Evolutionary conservation across 2,329 filamentous ascomycete genomes (phyloP).

Genomic region (Geosmithia morbida): DNA sequence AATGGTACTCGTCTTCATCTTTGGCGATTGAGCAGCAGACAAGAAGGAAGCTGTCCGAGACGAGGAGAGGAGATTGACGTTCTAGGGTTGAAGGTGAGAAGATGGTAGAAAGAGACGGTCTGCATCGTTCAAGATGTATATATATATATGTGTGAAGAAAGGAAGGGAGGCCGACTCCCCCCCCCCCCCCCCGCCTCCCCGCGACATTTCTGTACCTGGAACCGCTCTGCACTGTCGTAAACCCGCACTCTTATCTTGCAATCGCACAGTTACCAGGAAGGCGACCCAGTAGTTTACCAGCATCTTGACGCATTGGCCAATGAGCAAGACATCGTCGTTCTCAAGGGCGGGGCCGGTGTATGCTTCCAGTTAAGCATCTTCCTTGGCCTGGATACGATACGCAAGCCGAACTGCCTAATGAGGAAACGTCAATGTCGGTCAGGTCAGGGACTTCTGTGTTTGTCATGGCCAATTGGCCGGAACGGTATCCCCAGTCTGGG

Average conservation of each 20-base stretch:
- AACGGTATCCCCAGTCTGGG: no score
- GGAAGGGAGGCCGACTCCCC: no score
- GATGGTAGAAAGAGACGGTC: neutral
- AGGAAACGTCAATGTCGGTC: neutral
- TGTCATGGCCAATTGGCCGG: no score
- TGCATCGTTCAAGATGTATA: neutral
- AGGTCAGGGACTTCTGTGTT: neutral
- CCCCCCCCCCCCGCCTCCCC: no score
- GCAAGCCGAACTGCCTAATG: neutral
- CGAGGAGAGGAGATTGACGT: neutral
- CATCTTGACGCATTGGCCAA: neutral
- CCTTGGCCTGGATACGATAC: neutral
- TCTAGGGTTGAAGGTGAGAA: neutral
- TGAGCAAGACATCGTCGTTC: neutral
- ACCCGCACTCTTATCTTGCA: neutral
- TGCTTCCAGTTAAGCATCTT: neutral
- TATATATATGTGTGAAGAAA: no score
- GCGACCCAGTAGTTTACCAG: no score
- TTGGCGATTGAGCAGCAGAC: neutral
- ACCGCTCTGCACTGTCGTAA: neutral
- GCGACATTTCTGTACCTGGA: neutral
- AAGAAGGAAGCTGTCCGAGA: neutral
- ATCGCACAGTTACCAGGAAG: neutral
- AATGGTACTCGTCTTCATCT: constrained; percentile 2
- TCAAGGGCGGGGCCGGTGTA: neutral